These are phyloP conservation scores for Cercospora berteroae DNA, from an alignment of 2,329 filamentous ascomycete genomes.

Conservation along the genomic window DNA sequence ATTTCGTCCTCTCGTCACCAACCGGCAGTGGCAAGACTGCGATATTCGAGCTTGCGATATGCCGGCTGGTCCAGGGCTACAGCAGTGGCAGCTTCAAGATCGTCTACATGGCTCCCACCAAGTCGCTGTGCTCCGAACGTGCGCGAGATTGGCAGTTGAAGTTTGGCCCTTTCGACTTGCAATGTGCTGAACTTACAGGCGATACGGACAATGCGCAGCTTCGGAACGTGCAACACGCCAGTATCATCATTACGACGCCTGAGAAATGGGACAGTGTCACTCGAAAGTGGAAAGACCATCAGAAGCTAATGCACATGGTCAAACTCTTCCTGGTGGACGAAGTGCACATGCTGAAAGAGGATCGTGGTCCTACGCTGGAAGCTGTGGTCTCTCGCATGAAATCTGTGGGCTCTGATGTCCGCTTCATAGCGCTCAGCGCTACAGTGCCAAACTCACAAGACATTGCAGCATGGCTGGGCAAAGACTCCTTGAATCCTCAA, in stretches of 20 bases:
- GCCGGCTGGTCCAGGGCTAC: slow-evolving; percentile 61
- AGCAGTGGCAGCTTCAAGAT: slow-evolving; percentile 68
- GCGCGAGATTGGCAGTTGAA: slow-evolving; percentile 75
- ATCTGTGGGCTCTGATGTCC: slow-evolving; percentile 68
- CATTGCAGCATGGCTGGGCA: slow-evolving; percentile 76
- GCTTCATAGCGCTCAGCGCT: slow-evolving; percentile 78
- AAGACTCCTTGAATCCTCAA: slow-evolving; percentile 57
- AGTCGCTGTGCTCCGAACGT: slow-evolving; percentile 75
- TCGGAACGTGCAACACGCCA: slow-evolving; percentile 66
- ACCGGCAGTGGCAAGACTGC: slow-evolving; percentile 85
- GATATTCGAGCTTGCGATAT: slow-evolving; percentile 78
- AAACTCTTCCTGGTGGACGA: slow-evolving; percentile 83
- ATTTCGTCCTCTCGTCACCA: slow-evolving; percentile 75
- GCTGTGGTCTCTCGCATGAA: slow-evolving; percentile 87
- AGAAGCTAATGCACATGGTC: slow-evolving; percentile 69
- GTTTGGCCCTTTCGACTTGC: slow-evolving; percentile 65
- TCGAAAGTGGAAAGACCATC: slow-evolving; percentile 80
- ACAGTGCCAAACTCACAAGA: slow-evolving; percentile 81
- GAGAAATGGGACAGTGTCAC: slow-evolving; percentile 93
- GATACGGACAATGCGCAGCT: slow-evolving; percentile 70
- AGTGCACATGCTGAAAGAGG: slow-evolving; percentile 80
- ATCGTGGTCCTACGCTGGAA: slow-evolving; percentile 75
- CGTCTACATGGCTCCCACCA: slow-evolving; percentile 81
- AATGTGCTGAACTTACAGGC: slow-evolving; percentile 76
- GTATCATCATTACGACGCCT: slow-evolving; percentile 82